Evolutionary conservation across 805 yeast genomes (phyloP).

Genomic region (Ogataea pini): DNA sequence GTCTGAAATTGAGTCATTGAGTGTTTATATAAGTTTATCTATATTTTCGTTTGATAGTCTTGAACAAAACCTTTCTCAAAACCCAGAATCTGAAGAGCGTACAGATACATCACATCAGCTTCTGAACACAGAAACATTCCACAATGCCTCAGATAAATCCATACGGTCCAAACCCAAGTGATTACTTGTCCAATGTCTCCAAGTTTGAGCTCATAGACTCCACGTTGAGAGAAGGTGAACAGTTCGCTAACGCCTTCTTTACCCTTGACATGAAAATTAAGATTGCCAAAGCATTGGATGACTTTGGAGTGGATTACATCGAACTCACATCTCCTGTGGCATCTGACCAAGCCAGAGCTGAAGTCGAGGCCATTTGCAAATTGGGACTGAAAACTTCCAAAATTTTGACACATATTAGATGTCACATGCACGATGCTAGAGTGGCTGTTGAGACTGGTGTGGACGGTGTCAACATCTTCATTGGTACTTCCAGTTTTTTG

Average conservation of each 20-base stretch:
- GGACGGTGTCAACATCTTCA: slow-evolving; percentile 62
- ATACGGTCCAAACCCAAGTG: slow-evolving; percentile 60
- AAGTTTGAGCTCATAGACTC: slow-evolving; percentile 57
- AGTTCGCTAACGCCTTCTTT: slow-evolving; percentile 63
- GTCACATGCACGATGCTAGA: slow-evolving; percentile 63
- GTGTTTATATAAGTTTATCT: neutral
- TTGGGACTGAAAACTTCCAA: slow-evolving; percentile 55
- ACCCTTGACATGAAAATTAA: slow-evolving; percentile 55
- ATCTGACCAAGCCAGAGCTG: slow-evolving; percentile 56
- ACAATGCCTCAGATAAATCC: slow-evolving; percentile 42
- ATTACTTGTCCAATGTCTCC: slow-evolving; percentile 54
- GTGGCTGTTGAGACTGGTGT: slow-evolving; percentile 64
- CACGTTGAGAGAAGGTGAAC: slow-evolving; percentile 64
- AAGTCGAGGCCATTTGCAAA: slow-evolving; percentile 61
- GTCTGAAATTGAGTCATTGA: slow-evolving; percentile 6
- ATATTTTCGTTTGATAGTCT: neutral
- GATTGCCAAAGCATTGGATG: slow-evolving; percentile 61
- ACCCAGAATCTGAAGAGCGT: neutral
- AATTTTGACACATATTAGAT: slow-evolving; percentile 59
- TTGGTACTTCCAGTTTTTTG: slow-evolving; percentile 59
- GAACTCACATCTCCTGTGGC: slow-evolving; percentile 63
- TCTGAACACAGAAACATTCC: neutral
- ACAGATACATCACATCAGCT: neutral
- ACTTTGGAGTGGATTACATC: slow-evolving; percentile 61
- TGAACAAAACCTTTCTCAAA: neutral